Evolutionary conservation across 192 early-diverging fungal species (phyloP).

Genomic region (Linnemannia hyalina): DNA sequence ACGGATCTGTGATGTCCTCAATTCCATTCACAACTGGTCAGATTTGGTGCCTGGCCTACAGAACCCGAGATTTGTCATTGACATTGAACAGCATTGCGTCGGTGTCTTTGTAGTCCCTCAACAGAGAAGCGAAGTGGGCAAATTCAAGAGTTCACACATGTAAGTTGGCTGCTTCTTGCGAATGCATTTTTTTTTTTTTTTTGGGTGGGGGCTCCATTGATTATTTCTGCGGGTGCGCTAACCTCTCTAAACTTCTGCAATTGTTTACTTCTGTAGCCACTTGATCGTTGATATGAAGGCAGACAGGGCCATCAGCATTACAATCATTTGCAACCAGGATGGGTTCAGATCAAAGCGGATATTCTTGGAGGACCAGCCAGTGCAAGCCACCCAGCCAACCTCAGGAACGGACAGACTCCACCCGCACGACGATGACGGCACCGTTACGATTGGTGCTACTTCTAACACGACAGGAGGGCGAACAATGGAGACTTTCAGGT

Average conservation of each 20-base stretch:
- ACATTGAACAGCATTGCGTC: conserved; percentile 50
- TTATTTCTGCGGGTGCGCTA: not conserved
- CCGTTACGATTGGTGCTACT: not conserved
- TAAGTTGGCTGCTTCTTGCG: conserved; percentile 9
- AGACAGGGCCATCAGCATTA: conserved; percentile 25
- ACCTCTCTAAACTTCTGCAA: not conserved
- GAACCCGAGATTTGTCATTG: conserved; percentile 38
- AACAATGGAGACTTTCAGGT: conserved; percentile 30
- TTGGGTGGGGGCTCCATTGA: too few species aligned
- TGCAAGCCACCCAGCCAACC: not conserved
- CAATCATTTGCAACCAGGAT: conserved; percentile 25
- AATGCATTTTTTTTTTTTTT: too few species aligned
- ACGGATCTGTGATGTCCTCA: conserved; percentile 40
- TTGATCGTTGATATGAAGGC: conserved; percentile 22
- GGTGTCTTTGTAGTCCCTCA: conserved; percentile 37
- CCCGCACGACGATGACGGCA: conserved; percentile 27
- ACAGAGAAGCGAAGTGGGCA: not conserved
- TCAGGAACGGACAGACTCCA: not conserved
- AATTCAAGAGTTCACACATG: conserved; percentile 8
- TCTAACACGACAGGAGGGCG: not conserved
- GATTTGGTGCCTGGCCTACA: conserved; percentile 9
- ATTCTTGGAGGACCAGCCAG: conserved; percentile 29
- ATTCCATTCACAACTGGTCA: conserved; percentile 38
- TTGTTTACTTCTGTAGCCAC: not conserved
- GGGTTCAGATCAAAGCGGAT: not conserved